phyloP scores from a whole-genome alignment of 2,329 filamentous ascomycete species.

The Trichophyton simii region DNA sequence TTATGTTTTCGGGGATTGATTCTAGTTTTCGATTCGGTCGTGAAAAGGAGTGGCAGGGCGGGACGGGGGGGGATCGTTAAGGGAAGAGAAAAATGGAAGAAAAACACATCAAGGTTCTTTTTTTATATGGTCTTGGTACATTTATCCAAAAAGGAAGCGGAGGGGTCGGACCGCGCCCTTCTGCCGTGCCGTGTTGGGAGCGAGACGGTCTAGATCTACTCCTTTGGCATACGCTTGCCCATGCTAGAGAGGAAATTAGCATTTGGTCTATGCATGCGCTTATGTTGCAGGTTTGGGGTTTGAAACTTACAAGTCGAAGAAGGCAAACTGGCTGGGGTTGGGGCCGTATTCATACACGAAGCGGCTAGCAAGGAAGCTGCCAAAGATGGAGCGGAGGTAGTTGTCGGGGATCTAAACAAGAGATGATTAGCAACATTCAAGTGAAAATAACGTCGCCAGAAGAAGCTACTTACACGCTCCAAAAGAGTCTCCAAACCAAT shows the following conservation, averaged over 20 bases:
- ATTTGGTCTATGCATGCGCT: background rate
- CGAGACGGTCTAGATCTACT: slow-evolving; percentile 7
- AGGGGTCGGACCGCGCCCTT: background rate
- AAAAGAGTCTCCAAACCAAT: slow-evolving; percentile 85
- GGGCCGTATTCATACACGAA: slow-evolving; percentile 96
- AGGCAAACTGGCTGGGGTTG: slow-evolving; percentile 87
- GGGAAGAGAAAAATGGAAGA: background rate
- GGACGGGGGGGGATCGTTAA: background rate
- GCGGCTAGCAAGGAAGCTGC: slow-evolving; percentile 83
- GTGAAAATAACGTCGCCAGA: background rate
- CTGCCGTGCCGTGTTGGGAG: background rate
- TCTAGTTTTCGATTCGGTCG: background rate
- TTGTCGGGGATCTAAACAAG: slow-evolving; percentile 59
- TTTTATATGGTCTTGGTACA: slow-evolving; percentile 1
- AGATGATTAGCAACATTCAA: slow-evolving; percentile 23
- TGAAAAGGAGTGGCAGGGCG: background rate
- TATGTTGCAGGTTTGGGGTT: background rate
- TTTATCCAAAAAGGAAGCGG: background rate
- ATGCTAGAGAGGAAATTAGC: slow-evolving; percentile 5
- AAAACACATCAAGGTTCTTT: background rate
- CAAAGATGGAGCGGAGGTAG: slow-evolving; percentile 90
- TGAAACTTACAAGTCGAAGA: slow-evolving; percentile 83
- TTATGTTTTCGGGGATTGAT: background rate
- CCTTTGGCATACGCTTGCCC: slow-evolving; percentile 12
- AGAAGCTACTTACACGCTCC: slow-evolving; percentile 47